Evolutionary conservation across 257 asterid species (phyloP), one percentile per base, ranked within the genome.

Genomic region (Solanum dulcamara): DNA sequence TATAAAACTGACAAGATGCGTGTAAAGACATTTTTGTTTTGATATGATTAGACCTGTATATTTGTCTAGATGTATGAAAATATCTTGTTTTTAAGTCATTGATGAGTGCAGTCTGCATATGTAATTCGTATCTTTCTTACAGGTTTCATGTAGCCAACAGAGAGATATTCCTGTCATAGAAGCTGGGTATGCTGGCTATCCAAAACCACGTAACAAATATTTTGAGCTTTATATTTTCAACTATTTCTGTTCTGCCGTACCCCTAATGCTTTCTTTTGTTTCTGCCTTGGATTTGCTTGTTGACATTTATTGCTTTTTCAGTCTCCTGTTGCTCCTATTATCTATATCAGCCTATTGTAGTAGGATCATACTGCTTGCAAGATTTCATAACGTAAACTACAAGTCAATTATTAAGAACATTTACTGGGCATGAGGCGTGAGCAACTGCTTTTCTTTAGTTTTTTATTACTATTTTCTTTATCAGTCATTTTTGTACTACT

Each of bases 101-200:
- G 62, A 46, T 46, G 28, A 15, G 9, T 77, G 57, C 83, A 44
- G 26, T 46, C 46, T 46, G 62, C 42, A 14, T 15, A 77, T 46
- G 28, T 77, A 28, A 77, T 77, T 77, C 40, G 10, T 53, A 11
- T 17, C 38, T 42, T n/a, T 80, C 83, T 88, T 68, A n/a, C 86
- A 90, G 91, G 90, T 84, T 62, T 89, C 60, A 28, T 88, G 90
- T 85, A 64, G 90, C 64, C 85, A 48, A 33, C 81, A 83, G 87
- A 85, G 81, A 32, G 89, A 88, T 33, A 55, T 81, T 72, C 40
- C 85, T 53, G 85, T 87, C 67, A 5, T 87, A 53, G 88, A 90
- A 86, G 89, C 86, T 35, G 83, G 87, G 92, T 90, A 90, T 83
- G 90, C 62, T 14, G n/a, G 13, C 86, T 86, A 20, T 35, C n/a